Conservation (phyloP, 352 stramenopile genomes). For the Pythium brachiatum region DNA sequence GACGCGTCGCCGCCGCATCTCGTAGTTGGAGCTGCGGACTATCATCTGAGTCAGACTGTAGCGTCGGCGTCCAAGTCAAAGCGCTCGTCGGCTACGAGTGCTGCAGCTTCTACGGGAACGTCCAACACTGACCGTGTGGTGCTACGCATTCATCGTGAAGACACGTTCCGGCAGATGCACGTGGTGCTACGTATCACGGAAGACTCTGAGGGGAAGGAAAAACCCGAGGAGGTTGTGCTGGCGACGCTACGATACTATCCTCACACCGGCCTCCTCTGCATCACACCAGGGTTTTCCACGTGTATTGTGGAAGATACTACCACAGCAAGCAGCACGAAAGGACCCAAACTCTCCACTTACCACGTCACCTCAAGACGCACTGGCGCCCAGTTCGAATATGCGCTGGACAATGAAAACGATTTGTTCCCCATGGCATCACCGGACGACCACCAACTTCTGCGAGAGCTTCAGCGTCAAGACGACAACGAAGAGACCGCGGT, state of each 20-base stretch:
- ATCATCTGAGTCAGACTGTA: not conserved
- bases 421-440: conserved; percentile 36
- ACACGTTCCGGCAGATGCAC: conserved; percentile 61
- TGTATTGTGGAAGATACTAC: conserved; percentile 37
- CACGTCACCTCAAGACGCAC: conserved; percentile 26
- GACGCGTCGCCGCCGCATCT: not conserved
- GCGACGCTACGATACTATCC: conserved; percentile 52
- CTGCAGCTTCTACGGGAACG: not conserved
- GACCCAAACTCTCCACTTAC: conserved; percentile 48
- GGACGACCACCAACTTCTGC: conserved; percentile 37
- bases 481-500: conserved; percentile 31
- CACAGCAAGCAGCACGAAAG: conserved; percentile 32
- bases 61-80: not conserved
- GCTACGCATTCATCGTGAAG: conserved; percentile 46
- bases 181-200: conserved; percentile 41
- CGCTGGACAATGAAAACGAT: conserved; percentile 58
- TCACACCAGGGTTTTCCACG: conserved; percentile 53
- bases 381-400: conserved; percentile 53
- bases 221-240: conserved; percentile 35
- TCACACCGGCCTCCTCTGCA: conserved; percentile 46
- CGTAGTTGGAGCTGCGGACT: conserved; percentile 1
- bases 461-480: conserved; percentile 46
- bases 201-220: not conserved
- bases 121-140: conserved; percentile 29
- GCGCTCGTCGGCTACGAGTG: not conserved